These are phyloP conservation scores for Agapanthus africanus DNA, from an alignment of 106 monocot species.

Conservation along the genomic window DNA sequence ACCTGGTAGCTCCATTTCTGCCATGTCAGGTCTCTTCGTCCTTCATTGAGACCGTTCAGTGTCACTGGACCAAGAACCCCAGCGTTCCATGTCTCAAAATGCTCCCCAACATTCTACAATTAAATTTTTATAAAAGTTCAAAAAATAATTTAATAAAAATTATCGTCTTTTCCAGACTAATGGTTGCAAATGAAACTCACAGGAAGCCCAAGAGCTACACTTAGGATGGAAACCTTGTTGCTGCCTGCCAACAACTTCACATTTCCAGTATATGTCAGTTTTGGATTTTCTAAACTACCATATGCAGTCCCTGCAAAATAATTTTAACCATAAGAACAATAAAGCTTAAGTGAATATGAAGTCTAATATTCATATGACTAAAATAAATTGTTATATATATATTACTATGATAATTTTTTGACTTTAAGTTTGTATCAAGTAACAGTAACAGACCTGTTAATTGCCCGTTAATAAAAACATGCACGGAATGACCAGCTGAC, in stretches of 20 bases:
- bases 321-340: background rate
- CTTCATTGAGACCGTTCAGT: conserved; percentile 55
- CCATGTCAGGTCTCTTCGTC: conserved; percentile 55
- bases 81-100: conserved; percentile 20
- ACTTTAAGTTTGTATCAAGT: background rate
- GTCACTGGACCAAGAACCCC: conserved; percentile 38
- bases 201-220: conserved; percentile 49
- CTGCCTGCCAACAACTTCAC: conserved; percentile 44
- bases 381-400: too few species aligned
- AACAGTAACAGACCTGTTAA: conserved; percentile 10
- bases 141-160: background rate
- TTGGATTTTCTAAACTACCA: conserved; percentile 21
- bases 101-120: conserved; percentile 33
- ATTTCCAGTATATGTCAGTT: conserved; percentile 33
- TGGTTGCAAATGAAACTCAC: conserved; percentile 28
- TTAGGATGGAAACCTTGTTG: conserved; percentile 18
- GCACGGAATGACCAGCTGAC: conserved; percentile 29
- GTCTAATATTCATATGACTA: background rate
- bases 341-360: too few species aligned
- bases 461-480: conserved; percentile 27
- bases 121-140: background rate
- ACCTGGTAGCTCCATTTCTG: conserved; percentile 58
- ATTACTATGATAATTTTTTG: too few species aligned
- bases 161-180: background rate
- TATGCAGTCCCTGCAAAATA: conserved; percentile 34